Evolutionary conservation across 73 alveolate genomes (phyloP), one percentile per base, ranked within the genome.

Genomic region (Symbiodinium pilosum): DNA sequence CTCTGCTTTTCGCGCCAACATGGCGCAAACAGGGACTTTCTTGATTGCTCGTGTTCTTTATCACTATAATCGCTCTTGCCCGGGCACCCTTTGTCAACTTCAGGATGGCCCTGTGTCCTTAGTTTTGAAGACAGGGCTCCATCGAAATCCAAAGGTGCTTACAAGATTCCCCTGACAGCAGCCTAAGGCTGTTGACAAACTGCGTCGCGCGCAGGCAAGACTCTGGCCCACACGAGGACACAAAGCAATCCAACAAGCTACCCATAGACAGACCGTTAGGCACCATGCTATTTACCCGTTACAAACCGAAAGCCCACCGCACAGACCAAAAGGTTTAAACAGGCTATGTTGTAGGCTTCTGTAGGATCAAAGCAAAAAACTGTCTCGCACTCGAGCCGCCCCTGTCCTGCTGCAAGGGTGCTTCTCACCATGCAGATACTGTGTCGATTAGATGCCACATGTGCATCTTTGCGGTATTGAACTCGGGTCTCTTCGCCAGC

Each of bases 361-460:
- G 34, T 16, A 54, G 73, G 34, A 54, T 54, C 73, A 30, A 12
- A 54, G 2, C 73, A 30, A 54, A 16, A 54, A 54, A 0, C 20
- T 54, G 73, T 54, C 73, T 12, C 73, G 73, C 73, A 54, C 73
- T 54, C 73, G 73, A 54, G 73, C 73, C 73, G 73, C 73, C 73
- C 73, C 73, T 54, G 2, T 54, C 73, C 73, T 54, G 73, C 73
- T 54, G 73, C 30, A 6, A 54, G n/a, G 71, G 71, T 52, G 69
- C 73, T 16, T 54, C 73, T 54, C 73, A 16, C 73, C 73, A 16
- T 54, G 34, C 73, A 54, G 26, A 54, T 54, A 54, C 73, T 54
- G 73, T 16, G 34, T 26, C 73, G 73, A 54, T 54, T 54, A 54
- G 34, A 54, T 54, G 73, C 73, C 2, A 9, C 73, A 16, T 16